Base-by-base conservation (phyloP, 805 yeast species). In the Cyberlindnera nakhonratchasimensis region DNA sequence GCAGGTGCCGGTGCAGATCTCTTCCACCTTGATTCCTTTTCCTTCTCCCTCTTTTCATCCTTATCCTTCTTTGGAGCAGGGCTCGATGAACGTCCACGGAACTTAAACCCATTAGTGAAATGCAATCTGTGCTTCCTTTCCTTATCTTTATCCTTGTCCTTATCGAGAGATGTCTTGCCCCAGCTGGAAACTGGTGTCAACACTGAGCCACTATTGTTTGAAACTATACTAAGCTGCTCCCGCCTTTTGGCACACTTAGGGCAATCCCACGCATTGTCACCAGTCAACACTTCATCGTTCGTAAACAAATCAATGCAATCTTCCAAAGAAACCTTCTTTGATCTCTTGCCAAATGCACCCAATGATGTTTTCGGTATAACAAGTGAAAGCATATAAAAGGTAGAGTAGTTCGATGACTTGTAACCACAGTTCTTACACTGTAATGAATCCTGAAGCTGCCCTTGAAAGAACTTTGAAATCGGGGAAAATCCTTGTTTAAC, bases 231-330 rank as follows among this genome's bases (percentile, higher is more conserved):
- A 24, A 18, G 29, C 20, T 36, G 16, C 9, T 33, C 22, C 20
- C 45, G 37, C n/a, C 20, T 40, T 25, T 45, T 46, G 8, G 52
- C 47, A 64, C 95, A 85, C 41, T 78, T 75, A 7, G 93, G 90
- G 66, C 95, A 85, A 49, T 81, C 76, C 95, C 95, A 85, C 1
- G 93, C 86, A 62, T 85, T 84, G 6, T 81, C 90, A 20, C 87
- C 83, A 7, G 71, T 69, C 39, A 85, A 62, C 4, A 79, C 69
- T 58, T 85, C 95, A 45, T 79, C 80, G 40, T 71, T 67, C 0
- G 85, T 76, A 55, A 77, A 83, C 55, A 79, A 69, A 24, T 69
- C 63, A 32, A 85, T 73, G 51, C 89, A 78, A 43, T 83, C 87
- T 34, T 82, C 77, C 41, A 85, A 59, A 38, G 72, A 67, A 13